Evolutionary conservation across 2,329 filamentous ascomycete genomes (phyloP).

Genomic region (Ophiostoma piceae): DNA sequence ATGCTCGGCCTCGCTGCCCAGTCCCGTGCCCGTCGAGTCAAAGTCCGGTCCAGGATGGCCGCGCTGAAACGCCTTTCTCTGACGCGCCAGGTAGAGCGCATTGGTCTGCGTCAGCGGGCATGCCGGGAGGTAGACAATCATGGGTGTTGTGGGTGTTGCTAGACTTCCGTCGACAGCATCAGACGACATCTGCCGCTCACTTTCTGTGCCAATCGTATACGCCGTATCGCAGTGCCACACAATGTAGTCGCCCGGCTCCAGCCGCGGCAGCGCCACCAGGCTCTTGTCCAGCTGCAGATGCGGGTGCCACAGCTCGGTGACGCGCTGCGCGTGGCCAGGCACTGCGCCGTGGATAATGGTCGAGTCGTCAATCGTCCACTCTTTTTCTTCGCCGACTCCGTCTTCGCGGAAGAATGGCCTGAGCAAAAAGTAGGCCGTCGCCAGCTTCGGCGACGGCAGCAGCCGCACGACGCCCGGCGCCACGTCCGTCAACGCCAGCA

Average conservation of each 20-base stretch:
- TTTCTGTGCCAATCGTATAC: conserved; percentile 48
- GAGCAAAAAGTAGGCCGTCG: conserved; percentile 45
- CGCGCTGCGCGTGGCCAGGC: conserved; percentile 52
- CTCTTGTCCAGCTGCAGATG: conserved; percentile 50
- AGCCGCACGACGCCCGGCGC: conserved; percentile 45
- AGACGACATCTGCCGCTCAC: neutral
- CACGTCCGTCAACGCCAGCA: conserved; percentile 50
- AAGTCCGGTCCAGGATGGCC: conserved; percentile 53
- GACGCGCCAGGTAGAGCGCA: conserved; percentile 52
- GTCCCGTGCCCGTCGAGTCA: conserved; percentile 47
- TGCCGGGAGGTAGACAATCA: conserved; percentile 52
- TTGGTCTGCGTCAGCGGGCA: conserved; percentile 54
- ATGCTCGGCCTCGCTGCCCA: conserved; percentile 49
- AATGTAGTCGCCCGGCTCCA: conserved; percentile 54
- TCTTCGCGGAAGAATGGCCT: conserved; percentile 46
- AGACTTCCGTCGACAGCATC: neutral
- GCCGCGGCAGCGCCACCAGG: conserved; percentile 50
- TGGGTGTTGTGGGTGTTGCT: conserved; percentile 35
- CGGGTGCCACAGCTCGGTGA: conserved; percentile 55
- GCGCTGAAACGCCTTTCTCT: conserved; percentile 52
- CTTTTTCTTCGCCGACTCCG: neutral
- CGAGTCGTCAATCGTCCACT: conserved; percentile 47
- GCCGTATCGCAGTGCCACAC: conserved; percentile 55
- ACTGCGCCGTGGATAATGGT: conserved; percentile 56
- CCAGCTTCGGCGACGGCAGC: conserved; percentile 45